Conservation (phyloP, 257 asterid species). For the Perilla frutescens region DNA sequence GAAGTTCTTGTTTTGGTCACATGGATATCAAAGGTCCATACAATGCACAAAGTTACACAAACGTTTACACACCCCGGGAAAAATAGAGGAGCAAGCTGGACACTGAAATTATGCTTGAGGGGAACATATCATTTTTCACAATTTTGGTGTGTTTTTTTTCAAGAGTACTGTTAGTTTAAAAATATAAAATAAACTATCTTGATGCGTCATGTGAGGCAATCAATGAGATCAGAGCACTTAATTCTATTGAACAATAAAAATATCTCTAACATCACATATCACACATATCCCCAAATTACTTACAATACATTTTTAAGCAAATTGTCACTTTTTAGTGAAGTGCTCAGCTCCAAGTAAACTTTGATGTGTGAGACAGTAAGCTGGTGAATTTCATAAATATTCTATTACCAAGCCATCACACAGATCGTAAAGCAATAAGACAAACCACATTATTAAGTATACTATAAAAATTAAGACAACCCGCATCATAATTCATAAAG, state of each 20-base stretch:
- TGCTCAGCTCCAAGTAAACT: background rate
- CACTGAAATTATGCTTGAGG: too few relatives aligned
- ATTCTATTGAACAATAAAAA: background rate
- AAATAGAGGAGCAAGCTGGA: too few relatives aligned
- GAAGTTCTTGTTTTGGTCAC: too few relatives aligned
- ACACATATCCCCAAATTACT: background rate
- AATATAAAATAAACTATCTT: background rate
- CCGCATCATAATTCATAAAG: slow-evolving; percentile 64
- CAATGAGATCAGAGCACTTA: background rate
- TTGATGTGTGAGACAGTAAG: background rate
- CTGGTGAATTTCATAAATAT: slow-evolving; percentile 2
- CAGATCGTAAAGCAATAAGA: slow-evolving; percentile 22
- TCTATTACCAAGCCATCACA: background rate
- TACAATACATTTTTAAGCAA: background rate
- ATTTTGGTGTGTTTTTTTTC: background rate
- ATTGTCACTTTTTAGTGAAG: background rate
- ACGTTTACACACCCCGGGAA: too few relatives aligned
- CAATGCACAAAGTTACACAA: too few relatives aligned
- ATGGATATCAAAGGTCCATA: too few relatives aligned
- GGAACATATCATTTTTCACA: too few relatives aligned
- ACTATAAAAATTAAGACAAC: slow-evolving; percentile 37
- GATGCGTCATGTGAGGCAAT: slow-evolving; percentile 19
- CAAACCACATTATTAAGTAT: background rate
- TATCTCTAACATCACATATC: slow-evolving; percentile 1
- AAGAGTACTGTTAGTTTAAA: background rate